Evolutionary conservation across 2,329 filamentous ascomycete genomes (phyloP).

Genomic region (Exutisphaerella laricina): DNA sequence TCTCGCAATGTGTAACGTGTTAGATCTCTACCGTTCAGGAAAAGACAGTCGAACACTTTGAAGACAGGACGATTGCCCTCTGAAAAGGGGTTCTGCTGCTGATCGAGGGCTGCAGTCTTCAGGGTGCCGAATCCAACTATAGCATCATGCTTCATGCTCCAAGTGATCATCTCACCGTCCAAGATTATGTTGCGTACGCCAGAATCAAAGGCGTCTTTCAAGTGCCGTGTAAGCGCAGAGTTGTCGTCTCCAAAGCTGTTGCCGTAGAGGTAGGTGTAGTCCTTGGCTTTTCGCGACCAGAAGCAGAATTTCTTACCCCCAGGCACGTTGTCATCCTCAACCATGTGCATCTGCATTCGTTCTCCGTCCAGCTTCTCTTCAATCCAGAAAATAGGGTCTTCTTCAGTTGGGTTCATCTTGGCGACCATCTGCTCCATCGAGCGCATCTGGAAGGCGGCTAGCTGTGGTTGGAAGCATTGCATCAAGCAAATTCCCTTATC

Average conservation of each 20-base stretch:
- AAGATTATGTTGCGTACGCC: conserved; percentile 82
- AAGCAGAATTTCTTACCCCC: conserved; percentile 75
- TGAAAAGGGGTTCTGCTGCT: conserved; percentile 65
- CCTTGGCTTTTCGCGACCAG: conserved; percentile 94
- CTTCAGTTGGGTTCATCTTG: conserved; percentile 58
- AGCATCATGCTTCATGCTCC: conserved; percentile 80
- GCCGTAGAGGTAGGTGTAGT: conserved; percentile 94
- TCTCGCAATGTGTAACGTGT: conserved; percentile 80
- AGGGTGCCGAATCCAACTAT: conserved; percentile 87
- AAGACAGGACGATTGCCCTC: conserved; percentile 70
- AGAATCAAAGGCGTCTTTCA: conserved; percentile 68
- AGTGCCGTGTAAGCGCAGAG: conserved; percentile 71
- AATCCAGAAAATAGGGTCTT: conserved; percentile 83
- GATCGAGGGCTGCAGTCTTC: conserved; percentile 80
- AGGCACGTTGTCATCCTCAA: conserved; percentile 58
- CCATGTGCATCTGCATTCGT: conserved; percentile 94
- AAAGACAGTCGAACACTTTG: conserved; percentile 84
- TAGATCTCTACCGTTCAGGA: conserved; percentile 73
- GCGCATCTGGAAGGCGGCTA: conserved; percentile 85
- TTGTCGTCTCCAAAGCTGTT: conserved; percentile 66
- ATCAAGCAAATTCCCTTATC: conserved; percentile 73
- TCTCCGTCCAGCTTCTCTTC: conserved; percentile 98
- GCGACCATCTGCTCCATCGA: conserved; percentile 74
- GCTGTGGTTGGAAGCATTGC: conserved; percentile 93
- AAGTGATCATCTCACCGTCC: conserved; percentile 98